Percentiles rank a stretch among this genome's conserved stretches.
phyloP scores from a whole-genome alignment of 768 basidiomycete genomes.

The Xanthoconium purpureum region DNA sequence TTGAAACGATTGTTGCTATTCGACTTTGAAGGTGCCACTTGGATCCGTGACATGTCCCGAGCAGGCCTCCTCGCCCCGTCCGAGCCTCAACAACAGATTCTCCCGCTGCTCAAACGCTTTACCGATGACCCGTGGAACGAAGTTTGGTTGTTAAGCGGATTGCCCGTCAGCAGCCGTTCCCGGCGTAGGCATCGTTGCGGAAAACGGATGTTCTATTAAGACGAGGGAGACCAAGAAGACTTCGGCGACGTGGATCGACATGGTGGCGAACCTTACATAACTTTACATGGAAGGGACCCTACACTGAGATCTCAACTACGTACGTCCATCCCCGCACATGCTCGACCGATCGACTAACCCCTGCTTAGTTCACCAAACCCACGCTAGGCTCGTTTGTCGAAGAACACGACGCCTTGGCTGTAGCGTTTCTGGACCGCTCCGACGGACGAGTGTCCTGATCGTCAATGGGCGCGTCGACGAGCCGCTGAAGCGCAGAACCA shows the following conservation, averaged over 20 bases:
- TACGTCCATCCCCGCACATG: slow-evolving; percentile 37
- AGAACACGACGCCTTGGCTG: slow-evolving; percentile 73
- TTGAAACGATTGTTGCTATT: slow-evolving; percentile 63
- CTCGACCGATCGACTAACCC: not conserved
- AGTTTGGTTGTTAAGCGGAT: slow-evolving; percentile 79
- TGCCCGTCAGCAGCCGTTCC: slow-evolving; percentile 61
- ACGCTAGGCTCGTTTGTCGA: slow-evolving; percentile 85
- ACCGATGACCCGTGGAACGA: slow-evolving; percentile 66
- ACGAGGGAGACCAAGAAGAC: slow-evolving; percentile 36
- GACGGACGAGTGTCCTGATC: slow-evolving; percentile 49
- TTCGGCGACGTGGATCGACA: slow-evolving; percentile 64
- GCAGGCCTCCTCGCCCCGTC: slow-evolving; percentile 34
- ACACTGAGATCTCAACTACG: slow-evolving; percentile 84
- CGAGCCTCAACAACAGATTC: slow-evolving; percentile 35
- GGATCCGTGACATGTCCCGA: slow-evolving; percentile 56
- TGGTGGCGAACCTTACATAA: slow-evolving; percentile 79
- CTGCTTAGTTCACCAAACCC: slow-evolving; percentile 76
- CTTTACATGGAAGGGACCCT: slow-evolving; percentile 75
- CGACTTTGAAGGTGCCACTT: slow-evolving; percentile 81
- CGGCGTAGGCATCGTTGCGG: slow-evolving; percentile 79
- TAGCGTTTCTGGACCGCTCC: slow-evolving; percentile 80
- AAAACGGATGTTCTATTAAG: slow-evolving; percentile 86
- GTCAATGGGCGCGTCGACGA: slow-evolving; percentile 81
- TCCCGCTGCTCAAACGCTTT: slow-evolving; percentile 55
- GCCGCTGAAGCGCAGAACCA: slow-evolving; percentile 92